Base-by-base conservation (phyloP, 345 rosid species). In the Acer negundo region DNA sequence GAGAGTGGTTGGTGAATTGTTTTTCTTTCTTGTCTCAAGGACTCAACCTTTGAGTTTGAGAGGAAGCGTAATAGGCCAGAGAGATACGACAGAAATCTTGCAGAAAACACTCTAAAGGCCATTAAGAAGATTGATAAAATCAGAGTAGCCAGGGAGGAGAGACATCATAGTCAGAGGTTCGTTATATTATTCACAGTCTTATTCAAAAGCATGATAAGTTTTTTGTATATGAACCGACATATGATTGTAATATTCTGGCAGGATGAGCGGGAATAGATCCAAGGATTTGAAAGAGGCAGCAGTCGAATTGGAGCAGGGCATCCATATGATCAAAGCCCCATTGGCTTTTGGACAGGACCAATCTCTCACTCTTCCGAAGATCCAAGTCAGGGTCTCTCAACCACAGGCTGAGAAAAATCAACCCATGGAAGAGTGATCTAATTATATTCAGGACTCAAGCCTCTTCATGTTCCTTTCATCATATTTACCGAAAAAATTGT, bases 21-120 rank as follows among this genome's bases (percentile, higher is more conserved):
- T 75, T 73, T 64, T 78, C 62, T 65, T 46, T 69, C 47, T n/a
- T 53, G 64, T 64, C 15, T 72, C 0, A 69, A 89, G 98, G 99
- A 97, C 85, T 80, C 87, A 7, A 94, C 99, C 22, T 94, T 94
- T 67, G 99, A 94, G 84, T 90, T 97, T 81, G 97, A 97, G 87
- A 93, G 95, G 86, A 94, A 91, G 86, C 87, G 98, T 63, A 97
- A 97, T 83, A 89, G 97, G 86, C 97, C 98, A 2, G 98, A 93
- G 87, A 90, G 99, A 84, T 94, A 93, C 44, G 97, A 97, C 83
- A 89, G 99, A 80, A 97, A 85, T 83, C 75, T 91, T 26, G 85
- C 92, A 1, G 92, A 87, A 85, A 81, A 86, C 49, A 94, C 97
- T 10, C 79, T 93, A 17, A 78, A 63, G 83, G 99, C 96, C 75